Base-by-base conservation (phyloP, 441 rosid species). In the Erodium texanum region DNA sequence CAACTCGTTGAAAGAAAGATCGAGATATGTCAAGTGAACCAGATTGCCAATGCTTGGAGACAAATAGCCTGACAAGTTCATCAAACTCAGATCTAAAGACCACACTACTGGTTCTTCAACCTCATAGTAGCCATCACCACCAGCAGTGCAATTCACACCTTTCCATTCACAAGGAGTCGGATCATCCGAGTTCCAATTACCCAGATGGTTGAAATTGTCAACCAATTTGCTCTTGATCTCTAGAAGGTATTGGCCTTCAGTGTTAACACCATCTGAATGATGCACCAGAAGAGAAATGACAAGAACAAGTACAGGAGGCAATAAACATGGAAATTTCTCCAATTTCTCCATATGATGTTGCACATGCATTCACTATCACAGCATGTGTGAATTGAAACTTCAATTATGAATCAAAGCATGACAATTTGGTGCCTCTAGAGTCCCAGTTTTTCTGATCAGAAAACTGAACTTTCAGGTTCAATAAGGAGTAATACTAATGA, bases 1-100 rank as follows among this genome's bases (percentile, higher is more conserved):
- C 59, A 94, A 75, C 64, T 36, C 24, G 64, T 91, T 94, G 76
- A 83, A 67, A 41, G 92, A 83, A 67, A 94, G 80, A 81, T 88
- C 82, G 48, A 94, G 93, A 76, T 75, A 67, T 0, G 77, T 84
- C 66, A 94, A 75, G 80, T 87, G 82, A 68, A 74, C 74, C 76
- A 94, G 72, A 68, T 84, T 73, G 14, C 97, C 96, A 70, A 91
- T 83, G 68, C 84, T 85, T 3, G 89, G 84, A 62, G 82, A 82
- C 70, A 91, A 69, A 29, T 73, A 75, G 24, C 99, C 99, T 11
- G 99, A 82, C 72, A 94, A 89, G 74, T 91, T 91, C 96, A 82
- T 82, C 3, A 84, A 83, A 56, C 64, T 84, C 88, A 94, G 75
- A 76, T 86, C 75, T 38, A 94, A 85, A 73, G 97, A 87, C 76